A percentile compares a stretch with the other conserved stretches of the same genome.
phyloP scores from a whole-genome alignment of 139 green algal genomes.

The Raphidocelis subcapitata region DNA sequence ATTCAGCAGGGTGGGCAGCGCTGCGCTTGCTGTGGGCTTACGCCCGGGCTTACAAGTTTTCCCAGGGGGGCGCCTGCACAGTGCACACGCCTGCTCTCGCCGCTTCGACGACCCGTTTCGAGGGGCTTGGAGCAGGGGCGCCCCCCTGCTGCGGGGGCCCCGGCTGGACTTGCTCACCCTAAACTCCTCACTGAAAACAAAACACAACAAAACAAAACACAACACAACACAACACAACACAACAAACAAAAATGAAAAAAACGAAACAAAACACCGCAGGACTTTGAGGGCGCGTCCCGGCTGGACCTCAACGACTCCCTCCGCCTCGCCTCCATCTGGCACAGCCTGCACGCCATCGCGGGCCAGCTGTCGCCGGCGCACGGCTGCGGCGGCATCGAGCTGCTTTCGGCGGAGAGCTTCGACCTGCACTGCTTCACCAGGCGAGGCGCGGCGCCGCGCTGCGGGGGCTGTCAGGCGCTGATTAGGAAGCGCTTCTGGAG shows the following conservation, averaged over 20 bases:
- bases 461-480: not conserved
- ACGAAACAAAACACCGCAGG: conserved; percentile 29
- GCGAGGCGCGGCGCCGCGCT: not conserved
- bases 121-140: too few species aligned
- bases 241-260: too few species aligned
- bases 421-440: conserved; percentile 86
- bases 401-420: conserved; percentile 91
- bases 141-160: too few species aligned
- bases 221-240: too few species aligned
- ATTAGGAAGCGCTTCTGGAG: too few species aligned
- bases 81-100: too few species aligned
- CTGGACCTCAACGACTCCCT: conserved; percentile 82
- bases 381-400: conserved; percentile 79
- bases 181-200: too few species aligned
- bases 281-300: conserved; percentile 59
- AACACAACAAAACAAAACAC: too few species aligned
- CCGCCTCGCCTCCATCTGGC: conserved; percentile 79
- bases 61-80: not conserved
- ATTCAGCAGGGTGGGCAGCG: conserved; percentile 67
- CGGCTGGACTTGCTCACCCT: too few species aligned
- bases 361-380: conserved; percentile 82
- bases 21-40: not conserved
- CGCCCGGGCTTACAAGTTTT: not conserved
- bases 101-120: too few species aligned
- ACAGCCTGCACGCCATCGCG: conserved; percentile 88